phyloP scores from a whole-genome alignment of 371 early-diverging fungal genomes.

The Mortierella sp. region DNA sequence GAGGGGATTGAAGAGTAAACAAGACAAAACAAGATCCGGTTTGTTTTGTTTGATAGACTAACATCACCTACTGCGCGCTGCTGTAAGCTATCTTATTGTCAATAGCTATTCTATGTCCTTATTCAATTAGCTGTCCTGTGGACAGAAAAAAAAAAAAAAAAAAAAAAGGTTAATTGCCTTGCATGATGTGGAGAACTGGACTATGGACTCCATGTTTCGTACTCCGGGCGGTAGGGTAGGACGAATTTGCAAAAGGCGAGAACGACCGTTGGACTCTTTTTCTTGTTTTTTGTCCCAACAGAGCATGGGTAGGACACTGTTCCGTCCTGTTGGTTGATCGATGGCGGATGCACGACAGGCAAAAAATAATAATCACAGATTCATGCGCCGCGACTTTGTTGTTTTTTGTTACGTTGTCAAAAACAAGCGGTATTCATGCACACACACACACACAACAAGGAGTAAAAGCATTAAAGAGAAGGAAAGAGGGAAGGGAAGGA shows the following conservation, averaged over 20 bases:
- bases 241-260: background rate
- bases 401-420: too few relatives aligned
- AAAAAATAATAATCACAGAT: too few relatives aligned
- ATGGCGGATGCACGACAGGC: background rate
- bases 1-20: background rate
- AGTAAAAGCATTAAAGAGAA: too few relatives aligned
- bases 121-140: background rate
- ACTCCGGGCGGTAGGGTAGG: too few relatives aligned
- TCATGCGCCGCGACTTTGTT: too few relatives aligned
- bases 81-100: background rate
- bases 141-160: background rate
- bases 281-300: background rate
- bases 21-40: background rate
- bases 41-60: background rate
- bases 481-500: too few relatives aligned
- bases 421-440: conserved; percentile 6
- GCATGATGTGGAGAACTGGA: background rate
- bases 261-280: background rate
- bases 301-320: too few relatives aligned
- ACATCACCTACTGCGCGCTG: background rate
- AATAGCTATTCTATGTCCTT: too few relatives aligned
- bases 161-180: too few relatives aligned
- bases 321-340: background rate
- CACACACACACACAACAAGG: background rate
- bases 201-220: background rate